Evolutionary conservation across 2,329 filamentous ascomycete species (phyloP).

Genomic region (Fusarium goolgardi): DNA sequence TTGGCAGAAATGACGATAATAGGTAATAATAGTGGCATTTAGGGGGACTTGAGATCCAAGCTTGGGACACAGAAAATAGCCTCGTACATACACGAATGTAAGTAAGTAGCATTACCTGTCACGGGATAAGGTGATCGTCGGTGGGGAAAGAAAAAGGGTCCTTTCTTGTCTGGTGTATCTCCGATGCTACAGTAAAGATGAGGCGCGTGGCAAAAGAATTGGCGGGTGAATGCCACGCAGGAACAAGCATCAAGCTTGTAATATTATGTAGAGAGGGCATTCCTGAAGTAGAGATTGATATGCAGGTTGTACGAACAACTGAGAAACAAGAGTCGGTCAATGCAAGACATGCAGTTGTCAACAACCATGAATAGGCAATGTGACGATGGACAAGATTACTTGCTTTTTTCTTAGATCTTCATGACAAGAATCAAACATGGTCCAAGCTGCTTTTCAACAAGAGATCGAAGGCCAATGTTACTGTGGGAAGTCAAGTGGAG

Average conservation of each 20-base stretch:
- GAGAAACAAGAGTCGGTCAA: slow-evolving; percentile 28
- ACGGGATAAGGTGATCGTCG: slow-evolving; percentile 36
- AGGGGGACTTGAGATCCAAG: background rate
- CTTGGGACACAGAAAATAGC: slow-evolving; percentile 15
- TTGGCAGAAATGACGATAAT: slow-evolving; percentile 2
- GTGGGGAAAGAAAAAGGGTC: slow-evolving; percentile 27
- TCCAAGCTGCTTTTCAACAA: background rate
- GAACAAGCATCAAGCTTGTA: slow-evolving; percentile 37
- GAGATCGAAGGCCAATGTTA: slow-evolving; percentile 8
- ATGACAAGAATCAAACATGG: background rate
- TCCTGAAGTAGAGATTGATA: background rate
- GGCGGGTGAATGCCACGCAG: slow-evolving; percentile 8
- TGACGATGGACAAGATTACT: slow-evolving; percentile 4
- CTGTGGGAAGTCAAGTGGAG: slow-evolving; percentile 6
- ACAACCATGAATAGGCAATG: background rate
- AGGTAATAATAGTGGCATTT: background rate
- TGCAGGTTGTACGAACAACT: background rate
- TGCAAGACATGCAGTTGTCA: slow-evolving; percentile 28
- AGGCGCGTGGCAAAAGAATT: slow-evolving; percentile 32
- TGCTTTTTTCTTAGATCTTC: background rate
- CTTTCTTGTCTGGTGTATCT: slow-evolving; percentile 3
- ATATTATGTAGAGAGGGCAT: background rate
- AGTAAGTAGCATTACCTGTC: background rate
- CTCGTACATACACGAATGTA: slow-evolving; percentile 10
- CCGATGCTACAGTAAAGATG: slow-evolving; percentile 19